phyloP scores from a whole-genome alignment of 768 basidiomycete genomes.

The Brasilioporus rufonigricans region DNA sequence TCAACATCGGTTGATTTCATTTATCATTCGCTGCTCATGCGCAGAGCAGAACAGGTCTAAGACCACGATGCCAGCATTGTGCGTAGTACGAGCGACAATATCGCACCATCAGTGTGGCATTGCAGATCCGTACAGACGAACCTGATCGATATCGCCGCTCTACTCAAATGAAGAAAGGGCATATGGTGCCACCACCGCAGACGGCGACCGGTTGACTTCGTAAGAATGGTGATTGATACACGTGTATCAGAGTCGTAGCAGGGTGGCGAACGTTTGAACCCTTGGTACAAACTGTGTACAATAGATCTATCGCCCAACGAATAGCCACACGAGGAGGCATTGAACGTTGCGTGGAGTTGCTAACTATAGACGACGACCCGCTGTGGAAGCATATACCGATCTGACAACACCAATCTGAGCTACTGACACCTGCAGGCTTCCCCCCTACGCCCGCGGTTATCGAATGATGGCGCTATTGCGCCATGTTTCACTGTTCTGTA shows the following conservation, averaged over 20 bases:
- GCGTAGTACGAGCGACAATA: neutral
- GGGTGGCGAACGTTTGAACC: slow-evolving; percentile 7
- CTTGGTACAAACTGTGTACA: neutral
- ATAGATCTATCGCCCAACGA: slow-evolving; percentile 4
- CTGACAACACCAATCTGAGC: slow-evolving; percentile 1
- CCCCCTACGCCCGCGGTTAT: neutral
- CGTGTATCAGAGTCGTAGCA: slow-evolving; percentile 13
- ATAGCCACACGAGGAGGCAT: neutral
- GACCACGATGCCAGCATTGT: neutral
- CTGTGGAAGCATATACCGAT: neutral
- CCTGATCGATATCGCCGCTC: slow-evolving; percentile 8
- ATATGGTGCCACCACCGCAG: neutral
- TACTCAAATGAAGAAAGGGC: neutral
- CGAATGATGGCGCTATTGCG: neutral
- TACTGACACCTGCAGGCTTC: neutral
- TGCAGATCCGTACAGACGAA: neutral
- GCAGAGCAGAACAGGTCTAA: neutral
- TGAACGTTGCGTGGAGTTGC: slow-evolving; percentile 2
- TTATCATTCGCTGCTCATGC: neutral
- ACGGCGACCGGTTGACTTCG: slow-evolving; percentile 1
- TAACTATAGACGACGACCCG: slow-evolving; percentile 11
- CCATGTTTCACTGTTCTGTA: slow-evolving; percentile 4
- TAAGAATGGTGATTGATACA: slow-evolving; percentile 9
- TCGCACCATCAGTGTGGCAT: slow-evolving; percentile 1
- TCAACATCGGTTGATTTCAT: neutral